Conservation (phyloP, 495 filamentous ascomycete genomes). For the Aspergillus sclerotiicarbonarius region DNA sequence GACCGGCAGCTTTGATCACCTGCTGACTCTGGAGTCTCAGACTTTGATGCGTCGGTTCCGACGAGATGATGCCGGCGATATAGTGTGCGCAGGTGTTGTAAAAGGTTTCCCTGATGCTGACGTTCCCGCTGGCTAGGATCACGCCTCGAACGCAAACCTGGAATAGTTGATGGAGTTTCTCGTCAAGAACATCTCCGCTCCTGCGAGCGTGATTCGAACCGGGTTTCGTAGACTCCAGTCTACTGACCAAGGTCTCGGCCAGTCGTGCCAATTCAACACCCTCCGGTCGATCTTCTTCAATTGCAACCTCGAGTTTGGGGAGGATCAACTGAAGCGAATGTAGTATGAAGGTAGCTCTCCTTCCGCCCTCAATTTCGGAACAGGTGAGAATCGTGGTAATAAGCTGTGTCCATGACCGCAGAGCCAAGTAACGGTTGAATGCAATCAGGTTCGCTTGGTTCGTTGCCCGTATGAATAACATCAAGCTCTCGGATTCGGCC, state of each 20-base stretch:
- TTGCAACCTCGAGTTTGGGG: slow-evolving; percentile 75
- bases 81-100: slow-evolving; percentile 89
- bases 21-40: slow-evolving; percentile 64
- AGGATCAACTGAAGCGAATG: slow-evolving; percentile 81
- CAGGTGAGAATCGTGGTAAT: slow-evolving; percentile 73
- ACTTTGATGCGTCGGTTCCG: slow-evolving; percentile 29
- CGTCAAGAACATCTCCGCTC: slow-evolving; percentile 72
- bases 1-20: slow-evolving; percentile 72
- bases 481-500: slow-evolving; percentile 55
- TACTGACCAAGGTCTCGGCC: slow-evolving; percentile 71
- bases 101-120: slow-evolving; percentile 72
- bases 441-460: slow-evolving; percentile 64
- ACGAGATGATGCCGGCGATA: slow-evolving; percentile 65
- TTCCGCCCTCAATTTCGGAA: slow-evolving; percentile 66
- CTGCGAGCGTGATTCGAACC: slow-evolving; percentile 43
- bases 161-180: slow-evolving; percentile 89
- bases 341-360: slow-evolving; percentile 71
- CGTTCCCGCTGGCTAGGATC: slow-evolving; percentile 63
- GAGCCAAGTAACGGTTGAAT: slow-evolving; percentile 58
- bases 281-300: slow-evolving; percentile 60
- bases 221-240: slow-evolving; percentile 58
- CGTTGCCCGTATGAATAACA: slow-evolving; percentile 60
- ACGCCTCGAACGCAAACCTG: slow-evolving; percentile 75
- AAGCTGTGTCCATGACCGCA: slow-evolving; percentile 79
- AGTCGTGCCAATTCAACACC: slow-evolving; percentile 74